A percentile compares a stretch with the other conserved stretches of the same genome.
These are phyloP conservation scores for Glaciozyma martinii DNA, from an alignment of 768 basidiomycete genomes.

Conservation along the genomic window DNA sequence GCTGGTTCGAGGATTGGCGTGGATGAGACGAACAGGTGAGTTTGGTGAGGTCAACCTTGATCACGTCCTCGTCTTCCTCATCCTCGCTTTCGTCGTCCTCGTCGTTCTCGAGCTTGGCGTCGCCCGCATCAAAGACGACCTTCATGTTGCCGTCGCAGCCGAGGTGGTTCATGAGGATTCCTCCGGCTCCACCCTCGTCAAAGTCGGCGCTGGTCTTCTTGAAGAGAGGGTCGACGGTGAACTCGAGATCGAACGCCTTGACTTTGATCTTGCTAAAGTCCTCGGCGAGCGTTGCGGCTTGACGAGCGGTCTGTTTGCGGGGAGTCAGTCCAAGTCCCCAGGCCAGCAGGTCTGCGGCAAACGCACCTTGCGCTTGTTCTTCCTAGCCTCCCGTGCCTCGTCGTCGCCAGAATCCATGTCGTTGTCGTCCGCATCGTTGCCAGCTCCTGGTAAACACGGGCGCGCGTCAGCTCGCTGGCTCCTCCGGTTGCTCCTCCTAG, in stretches of 20 bases:
- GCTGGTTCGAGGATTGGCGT: not conserved
- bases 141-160: constrained; percentile 72
- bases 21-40: constrained; percentile 34
- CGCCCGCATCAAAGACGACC: constrained; percentile 93
- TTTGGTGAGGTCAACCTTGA: constrained; percentile 28
- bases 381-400: constrained; percentile 50
- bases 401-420: constrained; percentile 64
- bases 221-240: constrained; percentile 92
- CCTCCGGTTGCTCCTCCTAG: not conserved
- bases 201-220: constrained; percentile 97
- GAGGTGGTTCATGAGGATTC: constrained; percentile 93
- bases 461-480: not conserved
- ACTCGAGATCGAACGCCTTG: constrained; percentile 92
- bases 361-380: constrained; percentile 46
- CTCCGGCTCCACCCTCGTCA: constrained; percentile 94
- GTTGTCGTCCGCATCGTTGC: constrained; percentile 52
- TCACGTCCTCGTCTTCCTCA: constrained; percentile 6
- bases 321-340: not conserved
- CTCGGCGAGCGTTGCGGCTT: constrained; percentile 74
- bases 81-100: constrained; percentile 56
- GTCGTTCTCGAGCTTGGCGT: constrained; percentile 55
- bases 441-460: constrained; percentile 38
- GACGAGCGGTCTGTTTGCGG: constrained; percentile 5
- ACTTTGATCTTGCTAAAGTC: constrained; percentile 66
- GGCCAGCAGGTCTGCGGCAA: too few relatives aligned